Base-by-base conservation (phyloP, 768 basidiomycete species). In the Coprinopsis cinerea region DNA sequence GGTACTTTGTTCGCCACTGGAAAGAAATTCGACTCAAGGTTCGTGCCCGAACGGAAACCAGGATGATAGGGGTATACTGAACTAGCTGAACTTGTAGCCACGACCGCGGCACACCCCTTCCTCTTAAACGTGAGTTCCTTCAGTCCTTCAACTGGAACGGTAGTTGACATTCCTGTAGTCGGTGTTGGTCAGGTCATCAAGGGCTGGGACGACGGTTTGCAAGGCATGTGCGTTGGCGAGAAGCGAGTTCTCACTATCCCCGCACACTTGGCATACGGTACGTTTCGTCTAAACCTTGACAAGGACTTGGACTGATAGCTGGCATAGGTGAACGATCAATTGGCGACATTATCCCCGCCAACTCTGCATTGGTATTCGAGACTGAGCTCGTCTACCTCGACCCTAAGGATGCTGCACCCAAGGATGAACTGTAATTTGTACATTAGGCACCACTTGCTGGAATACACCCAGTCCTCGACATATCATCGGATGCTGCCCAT, bases 161-260 rank as follows among this genome's bases (percentile, higher is more conserved):
- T 17, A 45, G 24, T 35, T 30, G 23, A 49, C 51, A 6, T 45
- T 15, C 37, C 24, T 37, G 4, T 37, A 92, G 89, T 92, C 25
- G 89, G 89, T 44, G 65, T 73, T 34, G 85, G 85, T 9, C 88
- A 90, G 59, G 89, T 92, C 45, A 92, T 92, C 62, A 74, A 74
- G 55, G 89, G 89, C 15, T 92, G 89, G 89, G 89, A 92, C 56
- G 67, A 88, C 35, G 89, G 89, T 57, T 79, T 92, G 43, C 50
- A 77, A 32, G 88, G 85, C 48, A 92, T 95, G 83, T 95, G 93
- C 62, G 62, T 91, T 32, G 72, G 78, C 52, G 93, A 96, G 72
- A 92, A 90, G 73, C 85, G 93, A 37, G 89, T 74, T 3, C 76
- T 97, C 53, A 93, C 85, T 20, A 95, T 97, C 53, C 93, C 93